Evolutionary conservation across 148 eudicot genomes (phyloP), one percentile per base, ranked within the genome.

Genomic region (Chenopodium berlandieri): DNA sequence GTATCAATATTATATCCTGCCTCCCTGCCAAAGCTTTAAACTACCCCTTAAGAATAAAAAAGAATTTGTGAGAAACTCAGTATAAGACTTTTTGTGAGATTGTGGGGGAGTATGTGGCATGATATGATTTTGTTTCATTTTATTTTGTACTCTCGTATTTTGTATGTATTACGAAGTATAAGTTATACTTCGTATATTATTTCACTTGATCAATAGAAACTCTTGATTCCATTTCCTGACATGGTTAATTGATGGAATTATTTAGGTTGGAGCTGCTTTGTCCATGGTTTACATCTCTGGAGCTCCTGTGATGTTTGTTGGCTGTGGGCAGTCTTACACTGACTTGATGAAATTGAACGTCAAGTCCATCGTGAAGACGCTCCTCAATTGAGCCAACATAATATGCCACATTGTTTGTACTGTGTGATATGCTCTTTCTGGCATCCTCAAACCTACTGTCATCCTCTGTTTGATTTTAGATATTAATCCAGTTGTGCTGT

Each of bases 281-380:
- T 96, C 97, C 2, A 94, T 96, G 98, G 98, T 96, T 14, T 96
- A 92, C 80, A 90, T 90, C 60, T 96, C 99, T 20, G 97, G 97
- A 80, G 90, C 99, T 22, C 99, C 98, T 2, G 98, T 97, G 77
- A 97, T 97, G 99, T 94, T 95, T 87, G 97, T 97, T 30, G 98
- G 98, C 14, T 97, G 99, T 72, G 99, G 99, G 40, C 99, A 94
- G 83, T 92, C 95, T 0, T 97, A 97, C 76, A 91, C 95, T 0
- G 98, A 97, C 81, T 84, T 94, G 84, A 97, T 90, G 92, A 94
- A 94, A 89, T 95, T 97, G 60, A 91, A 97, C 75, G 98, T 92
- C 44, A 97, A 94, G 87, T 91, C 98, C 65, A 92, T 97, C 14
- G 92, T 96, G 62, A 95, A 95, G 90, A 95, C 97, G 31, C 97